These are phyloP conservation scores for Rubia tinctorum DNA, from an alignment of 305 asterid genomes.

Conservation along the genomic window DNA sequence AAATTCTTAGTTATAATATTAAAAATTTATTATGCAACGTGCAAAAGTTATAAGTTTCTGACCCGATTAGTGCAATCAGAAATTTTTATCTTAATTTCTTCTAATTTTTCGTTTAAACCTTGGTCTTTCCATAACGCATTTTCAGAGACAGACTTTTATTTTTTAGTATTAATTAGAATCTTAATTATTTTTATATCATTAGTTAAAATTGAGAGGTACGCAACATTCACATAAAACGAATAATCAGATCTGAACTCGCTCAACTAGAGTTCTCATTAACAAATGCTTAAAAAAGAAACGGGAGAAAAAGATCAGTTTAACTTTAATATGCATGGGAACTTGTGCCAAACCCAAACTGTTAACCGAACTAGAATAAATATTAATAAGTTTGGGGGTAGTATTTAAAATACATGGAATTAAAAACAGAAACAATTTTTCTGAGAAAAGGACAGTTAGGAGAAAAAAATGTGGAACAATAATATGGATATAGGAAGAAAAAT, in stretches of 20 bases:
- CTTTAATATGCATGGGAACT: neutral
- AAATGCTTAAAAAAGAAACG: no score
- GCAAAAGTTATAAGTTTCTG: no score
- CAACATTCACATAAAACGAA: neutral
- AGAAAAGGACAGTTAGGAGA: neutral
- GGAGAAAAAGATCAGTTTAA: no score
- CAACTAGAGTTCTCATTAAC: neutral
- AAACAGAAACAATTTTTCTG: neutral
- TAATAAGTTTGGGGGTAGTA: neutral
- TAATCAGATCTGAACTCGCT: neutral
- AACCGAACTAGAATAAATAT: slow-evolving; percentile 18
- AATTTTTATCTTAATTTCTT: no score
- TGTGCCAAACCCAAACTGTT: neutral
- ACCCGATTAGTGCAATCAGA: no score
- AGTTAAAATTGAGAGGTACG: neutral
- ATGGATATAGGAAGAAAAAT: neutral
- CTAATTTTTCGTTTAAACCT: no score
- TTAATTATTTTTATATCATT: no score
- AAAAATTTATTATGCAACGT: no score
- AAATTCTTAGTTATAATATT: no score
- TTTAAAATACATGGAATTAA: neutral
- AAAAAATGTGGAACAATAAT: neutral
- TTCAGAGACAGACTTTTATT: no score
- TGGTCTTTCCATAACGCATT: no score
- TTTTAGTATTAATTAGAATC: no score